Conservation (phyloP, 768 basidiomycete species). For the Dentipellis fragilis region DNA sequence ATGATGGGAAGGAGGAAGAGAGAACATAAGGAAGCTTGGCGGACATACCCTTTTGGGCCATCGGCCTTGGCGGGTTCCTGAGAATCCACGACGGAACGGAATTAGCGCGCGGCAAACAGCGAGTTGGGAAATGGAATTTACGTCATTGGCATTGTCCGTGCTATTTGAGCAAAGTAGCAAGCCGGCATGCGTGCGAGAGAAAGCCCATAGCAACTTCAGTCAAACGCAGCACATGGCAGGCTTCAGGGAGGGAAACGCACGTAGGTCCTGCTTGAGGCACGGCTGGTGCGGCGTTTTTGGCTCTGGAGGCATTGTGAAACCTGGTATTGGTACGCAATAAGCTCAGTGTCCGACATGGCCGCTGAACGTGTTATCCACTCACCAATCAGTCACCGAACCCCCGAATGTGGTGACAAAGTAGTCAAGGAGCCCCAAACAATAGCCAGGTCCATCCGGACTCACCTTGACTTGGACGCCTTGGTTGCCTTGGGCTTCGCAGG, state of each 20-base stretch:
- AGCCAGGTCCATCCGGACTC: neutral
- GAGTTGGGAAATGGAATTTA: constrained; percentile 1
- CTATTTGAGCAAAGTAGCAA: neutral
- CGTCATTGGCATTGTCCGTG: constrained; percentile 2
- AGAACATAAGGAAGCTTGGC: neutral
- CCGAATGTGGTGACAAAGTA: no score
- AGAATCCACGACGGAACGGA: constrained; percentile 4
- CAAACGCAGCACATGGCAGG: neutral
- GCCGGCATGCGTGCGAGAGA: neutral
- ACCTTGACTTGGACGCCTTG: constrained; percentile 13
- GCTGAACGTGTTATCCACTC: no score
- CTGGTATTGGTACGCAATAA: no score
- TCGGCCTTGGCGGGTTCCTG: constrained; percentile 13
- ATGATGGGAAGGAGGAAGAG: constrained; percentile 1
- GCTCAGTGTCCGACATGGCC: no score
- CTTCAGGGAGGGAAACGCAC: neutral
- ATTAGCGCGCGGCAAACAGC: neutral
- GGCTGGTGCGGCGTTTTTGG: neutral
- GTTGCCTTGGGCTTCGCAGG: constrained; percentile 30
- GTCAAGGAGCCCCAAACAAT: no score
- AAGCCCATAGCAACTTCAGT: no score
- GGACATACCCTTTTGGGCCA: constrained; percentile 12
- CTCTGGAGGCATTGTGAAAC: neutral
- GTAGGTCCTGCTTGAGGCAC: neutral
- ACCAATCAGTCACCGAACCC: no score